Conservation (phyloP, 441 rosid genomes). For the Isatis lusitanica region DNA sequence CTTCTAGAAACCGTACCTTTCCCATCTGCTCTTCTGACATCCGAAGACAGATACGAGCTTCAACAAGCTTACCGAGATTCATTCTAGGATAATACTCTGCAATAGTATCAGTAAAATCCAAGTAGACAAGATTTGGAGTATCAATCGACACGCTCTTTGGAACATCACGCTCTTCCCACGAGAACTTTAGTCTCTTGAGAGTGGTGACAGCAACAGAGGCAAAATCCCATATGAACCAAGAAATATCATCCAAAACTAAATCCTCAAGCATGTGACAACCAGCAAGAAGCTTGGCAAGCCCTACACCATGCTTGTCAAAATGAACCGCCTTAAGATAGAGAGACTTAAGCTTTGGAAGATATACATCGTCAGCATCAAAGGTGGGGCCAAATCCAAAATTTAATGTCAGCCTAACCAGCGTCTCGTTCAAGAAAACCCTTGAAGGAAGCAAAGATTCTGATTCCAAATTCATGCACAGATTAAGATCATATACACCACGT, state of each 20-base stretch:
- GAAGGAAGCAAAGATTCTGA: not conserved
- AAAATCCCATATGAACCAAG: not conserved
- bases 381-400: not conserved
- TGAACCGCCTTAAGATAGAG: not conserved
- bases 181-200: not conserved
- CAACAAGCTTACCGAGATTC: not conserved
- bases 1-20: not conserved
- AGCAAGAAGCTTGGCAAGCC: not conserved
- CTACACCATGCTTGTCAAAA: not conserved
- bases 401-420: not conserved
- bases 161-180: not conserved
- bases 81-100: not conserved
- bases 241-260: not conserved
- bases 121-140: constrained; percentile 1
- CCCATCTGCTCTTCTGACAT: not conserved
- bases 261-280: not conserved
- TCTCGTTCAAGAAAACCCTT: not conserved
- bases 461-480: not conserved
- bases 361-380: not conserved
- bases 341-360: constrained; percentile 1
- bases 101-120: not conserved
- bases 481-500: not conserved
- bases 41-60: constrained; percentile 3
- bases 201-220: not conserved
- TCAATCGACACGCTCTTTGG: not conserved